Percentiles rank a stretch among this genome's conserved stretches.
Conservation (phyloP, 2,329 filamentous ascomycete species). For the Aspergillus fumigatiaffinis region DNA sequence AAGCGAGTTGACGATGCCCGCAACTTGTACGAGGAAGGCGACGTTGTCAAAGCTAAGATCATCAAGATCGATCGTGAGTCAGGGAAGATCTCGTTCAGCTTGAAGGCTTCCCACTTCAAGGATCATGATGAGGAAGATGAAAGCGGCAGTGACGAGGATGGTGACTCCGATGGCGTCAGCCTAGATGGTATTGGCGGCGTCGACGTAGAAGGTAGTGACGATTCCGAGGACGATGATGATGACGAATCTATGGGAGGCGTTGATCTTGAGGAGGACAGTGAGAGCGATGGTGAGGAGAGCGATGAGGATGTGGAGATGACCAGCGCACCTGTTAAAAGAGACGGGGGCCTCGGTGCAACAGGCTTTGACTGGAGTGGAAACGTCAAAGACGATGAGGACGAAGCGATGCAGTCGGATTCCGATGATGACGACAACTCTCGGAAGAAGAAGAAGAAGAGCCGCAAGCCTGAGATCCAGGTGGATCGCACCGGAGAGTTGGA, state of each 20-base stretch:
- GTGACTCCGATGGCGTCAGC: slow-evolving; percentile 31
- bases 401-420: slow-evolving; percentile 46
- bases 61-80: slow-evolving; percentile 71
- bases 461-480: slow-evolving; percentile 72
- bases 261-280: slow-evolving; percentile 41
- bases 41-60: slow-evolving; percentile 88
- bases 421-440: slow-evolving; percentile 41
- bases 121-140: slow-evolving; percentile 50
- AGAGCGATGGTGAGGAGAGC: slow-evolving; percentile 44
- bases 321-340: slow-evolving; percentile 34
- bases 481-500: slow-evolving; percentile 93
- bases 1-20: slow-evolving; percentile 76
- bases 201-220: slow-evolving; percentile 33
- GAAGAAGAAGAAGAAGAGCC: slow-evolving; percentile 70
- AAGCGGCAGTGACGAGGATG: slow-evolving; percentile 46
- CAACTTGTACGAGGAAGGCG: slow-evolving; percentile 84
- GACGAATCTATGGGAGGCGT: slow-evolving; percentile 41
- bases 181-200: slow-evolving; percentile 30
- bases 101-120: slow-evolving; percentile 90
- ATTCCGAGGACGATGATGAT: slow-evolving; percentile 33
- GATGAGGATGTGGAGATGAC: slow-evolving; percentile 45
- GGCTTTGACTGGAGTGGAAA: slow-evolving; percentile 88
- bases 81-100: slow-evolving; percentile 78
- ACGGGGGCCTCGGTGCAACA: slow-evolving; percentile 61
- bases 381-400: slow-evolving; percentile 51